A percentile compares a stretch with the other conserved stretches of the same genome.
Evolutionary conservation across 768 basidiomycete species (phyloP).

Genomic region (Porphyrellus cyaneotinctus): DNA sequence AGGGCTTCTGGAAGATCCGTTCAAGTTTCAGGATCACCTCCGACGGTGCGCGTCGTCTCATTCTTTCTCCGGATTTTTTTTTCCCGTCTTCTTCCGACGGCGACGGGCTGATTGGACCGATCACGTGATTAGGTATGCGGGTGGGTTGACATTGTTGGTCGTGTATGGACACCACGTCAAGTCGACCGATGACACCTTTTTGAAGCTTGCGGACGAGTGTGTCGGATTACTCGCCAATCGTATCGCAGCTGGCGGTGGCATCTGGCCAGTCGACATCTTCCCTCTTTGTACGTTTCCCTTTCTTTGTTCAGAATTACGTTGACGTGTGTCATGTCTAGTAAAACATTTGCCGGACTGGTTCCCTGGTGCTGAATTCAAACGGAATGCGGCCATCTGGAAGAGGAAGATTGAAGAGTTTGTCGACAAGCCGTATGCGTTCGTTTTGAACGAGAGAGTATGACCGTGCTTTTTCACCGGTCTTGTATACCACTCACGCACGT

Average conservation of each 20-base stretch:
- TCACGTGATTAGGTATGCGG: constrained; percentile 40
- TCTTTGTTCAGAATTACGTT: neutral
- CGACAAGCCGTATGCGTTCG: constrained; percentile 56
- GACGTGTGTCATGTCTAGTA: constrained; percentile 29
- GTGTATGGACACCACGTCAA: constrained; percentile 57
- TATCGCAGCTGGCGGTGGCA: constrained; percentile 41
- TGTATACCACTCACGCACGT: neutral
- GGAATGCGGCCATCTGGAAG: constrained; percentile 59
- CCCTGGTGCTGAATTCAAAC: constrained; percentile 65
- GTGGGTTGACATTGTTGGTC: constrained; percentile 51
- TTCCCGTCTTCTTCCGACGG: neutral
- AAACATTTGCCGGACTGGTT: constrained; percentile 59
- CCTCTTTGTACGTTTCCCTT: constrained; percentile 28
- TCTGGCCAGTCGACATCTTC: constrained; percentile 42
- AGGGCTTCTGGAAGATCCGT: constrained; percentile 44
- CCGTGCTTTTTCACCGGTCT: neutral
- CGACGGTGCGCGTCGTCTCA: constrained; percentile 25
- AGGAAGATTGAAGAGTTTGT: constrained; percentile 60
- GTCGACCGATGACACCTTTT: constrained; percentile 37
- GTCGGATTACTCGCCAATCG: constrained; percentile 40
- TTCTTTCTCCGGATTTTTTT: neutral
- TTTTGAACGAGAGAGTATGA: constrained; percentile 52
- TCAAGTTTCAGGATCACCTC: constrained; percentile 34
- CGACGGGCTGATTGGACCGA: constrained; percentile 17
- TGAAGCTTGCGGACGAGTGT: constrained; percentile 42